Evolutionary conservation across 2,329 filamentous ascomycete species (phyloP).

Genomic region (Fragosphaeria purpurea): DNA sequence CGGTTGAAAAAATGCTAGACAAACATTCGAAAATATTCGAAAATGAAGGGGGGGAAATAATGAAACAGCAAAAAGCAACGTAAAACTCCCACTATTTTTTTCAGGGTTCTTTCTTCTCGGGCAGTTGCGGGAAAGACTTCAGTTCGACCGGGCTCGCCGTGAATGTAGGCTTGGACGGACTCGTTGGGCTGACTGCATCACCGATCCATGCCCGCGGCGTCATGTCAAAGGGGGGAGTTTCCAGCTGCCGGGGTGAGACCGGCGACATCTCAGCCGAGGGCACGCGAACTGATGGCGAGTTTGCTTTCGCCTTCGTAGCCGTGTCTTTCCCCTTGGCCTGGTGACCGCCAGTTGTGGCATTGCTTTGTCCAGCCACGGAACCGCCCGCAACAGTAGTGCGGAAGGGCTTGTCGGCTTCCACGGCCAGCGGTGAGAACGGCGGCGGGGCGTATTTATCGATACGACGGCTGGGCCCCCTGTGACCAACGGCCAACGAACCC

Average conservation of each 20-base stretch:
- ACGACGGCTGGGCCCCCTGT: background rate
- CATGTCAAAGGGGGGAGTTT: constrained; percentile 1
- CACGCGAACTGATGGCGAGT: background rate
- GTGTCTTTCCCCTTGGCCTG: constrained; percentile 1
- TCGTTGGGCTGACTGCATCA: background rate
- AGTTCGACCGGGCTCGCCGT: constrained; percentile 8
- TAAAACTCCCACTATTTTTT: too few species aligned
- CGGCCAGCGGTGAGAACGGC: constrained; percentile 23
- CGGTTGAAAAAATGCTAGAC: too few species aligned
- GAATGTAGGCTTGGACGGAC: constrained; percentile 3
- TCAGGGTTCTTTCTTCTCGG: background rate
- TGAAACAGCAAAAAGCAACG: too few species aligned
- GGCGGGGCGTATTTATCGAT: constrained; percentile 21
- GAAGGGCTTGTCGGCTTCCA: constrained; percentile 21
- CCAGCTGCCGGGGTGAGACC: background rate
- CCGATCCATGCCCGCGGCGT: constrained; percentile 5
- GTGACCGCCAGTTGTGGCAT: constrained; percentile 14
- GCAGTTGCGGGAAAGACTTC: background rate
- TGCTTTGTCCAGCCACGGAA: background rate
- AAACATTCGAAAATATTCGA: too few species aligned
- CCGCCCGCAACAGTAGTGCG: background rate
- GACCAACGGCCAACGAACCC: too few species aligned
- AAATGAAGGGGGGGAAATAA: too few species aligned
- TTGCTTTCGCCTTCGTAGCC: background rate
- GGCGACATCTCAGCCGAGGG: background rate